phyloP scores from a whole-genome alignment of 2,329 filamentous ascomycete species.

The Curvularia spicifera region DNA sequence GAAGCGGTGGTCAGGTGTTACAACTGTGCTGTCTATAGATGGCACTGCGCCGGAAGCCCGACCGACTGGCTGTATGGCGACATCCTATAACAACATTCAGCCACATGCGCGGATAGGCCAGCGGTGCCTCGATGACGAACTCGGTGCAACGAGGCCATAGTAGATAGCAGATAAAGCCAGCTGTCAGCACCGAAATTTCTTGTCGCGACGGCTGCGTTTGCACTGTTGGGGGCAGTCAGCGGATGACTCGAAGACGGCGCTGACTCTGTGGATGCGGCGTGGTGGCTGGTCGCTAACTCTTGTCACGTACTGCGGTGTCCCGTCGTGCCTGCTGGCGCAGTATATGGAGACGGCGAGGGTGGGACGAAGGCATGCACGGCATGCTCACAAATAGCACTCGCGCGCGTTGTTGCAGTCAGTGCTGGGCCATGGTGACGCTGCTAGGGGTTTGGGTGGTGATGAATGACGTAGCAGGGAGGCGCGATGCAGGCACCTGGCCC shows the following conservation, averaged over 20 bases:
- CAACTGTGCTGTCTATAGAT: neutral
- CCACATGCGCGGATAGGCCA: neutral
- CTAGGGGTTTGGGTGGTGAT: neutral
- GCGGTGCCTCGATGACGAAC: slow-evolving; percentile 11
- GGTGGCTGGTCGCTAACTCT: neutral
- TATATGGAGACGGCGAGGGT: neutral
- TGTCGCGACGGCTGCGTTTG: neutral
- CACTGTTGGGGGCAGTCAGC: neutral
- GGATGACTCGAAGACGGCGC: slow-evolving; percentile 6
- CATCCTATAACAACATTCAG: slow-evolving; percentile 16
- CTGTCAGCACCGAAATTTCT: too few relatives aligned
- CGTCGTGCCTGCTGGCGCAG: slow-evolving; percentile 6
- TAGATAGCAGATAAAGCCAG: neutral
- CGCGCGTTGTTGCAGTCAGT: neutral
- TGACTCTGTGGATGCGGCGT: slow-evolving; percentile 6
- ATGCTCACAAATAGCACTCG: neutral
- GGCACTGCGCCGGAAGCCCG: neutral
- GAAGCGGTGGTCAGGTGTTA: slow-evolving; percentile 13
- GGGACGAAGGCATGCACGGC: slow-evolving; percentile 10
- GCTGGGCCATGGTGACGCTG: neutral
- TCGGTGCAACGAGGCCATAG: slow-evolving; percentile 15
- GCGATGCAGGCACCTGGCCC: neutral
- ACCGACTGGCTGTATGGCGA: neutral
- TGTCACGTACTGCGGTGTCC: neutral
- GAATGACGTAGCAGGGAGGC: slow-evolving; percentile 5